These are phyloP conservation scores for Wickerhamiella dianesei DNA, from an alignment of 805 yeast genomes.

Conservation along the genomic window DNA sequence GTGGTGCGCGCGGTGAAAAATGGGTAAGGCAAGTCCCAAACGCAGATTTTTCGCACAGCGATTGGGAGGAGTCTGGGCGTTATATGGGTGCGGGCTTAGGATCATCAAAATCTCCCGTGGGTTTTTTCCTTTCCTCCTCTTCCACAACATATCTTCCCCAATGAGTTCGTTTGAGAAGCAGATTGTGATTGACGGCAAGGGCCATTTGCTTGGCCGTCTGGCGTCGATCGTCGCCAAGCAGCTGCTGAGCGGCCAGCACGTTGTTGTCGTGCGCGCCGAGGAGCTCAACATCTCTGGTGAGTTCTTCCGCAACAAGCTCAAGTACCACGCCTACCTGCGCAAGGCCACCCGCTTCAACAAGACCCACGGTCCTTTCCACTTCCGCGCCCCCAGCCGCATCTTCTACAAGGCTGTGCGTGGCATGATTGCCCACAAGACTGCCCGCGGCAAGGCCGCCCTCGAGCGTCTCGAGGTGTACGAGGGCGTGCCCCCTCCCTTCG, in stretches of 20 bases:
- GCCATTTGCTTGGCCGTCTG: constrained; percentile 99
- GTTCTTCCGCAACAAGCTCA: constrained; percentile 99
- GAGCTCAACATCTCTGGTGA: constrained; percentile 98
- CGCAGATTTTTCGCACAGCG: neutral
- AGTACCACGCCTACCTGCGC: constrained; percentile 99
- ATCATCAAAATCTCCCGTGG: neutral
- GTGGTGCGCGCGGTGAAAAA: too few species aligned
- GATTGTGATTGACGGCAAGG: constrained; percentile 91
- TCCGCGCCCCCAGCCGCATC: constrained; percentile 99
- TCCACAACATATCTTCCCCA: constrained; percentile 1
- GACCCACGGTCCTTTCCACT: constrained; percentile 99
- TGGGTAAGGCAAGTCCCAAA: neutral
- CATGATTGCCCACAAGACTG: constrained; percentile 99
- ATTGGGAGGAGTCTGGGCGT: neutral
- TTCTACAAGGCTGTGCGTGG: constrained; percentile 99
- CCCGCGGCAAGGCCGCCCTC: constrained; percentile 99
- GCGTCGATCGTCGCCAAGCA: constrained; percentile 98
- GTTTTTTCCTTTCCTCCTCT: neutral
- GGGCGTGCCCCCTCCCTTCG: constrained; percentile 99
- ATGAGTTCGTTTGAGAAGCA: constrained; percentile 75
- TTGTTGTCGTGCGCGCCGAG: constrained; percentile 93
- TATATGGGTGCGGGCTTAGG: too few species aligned
- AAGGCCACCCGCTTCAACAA: constrained; percentile 98
- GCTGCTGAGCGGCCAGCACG: constrained; percentile 93
- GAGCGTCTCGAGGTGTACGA: constrained; percentile 99